Evolutionary conservation across 2,329 filamentous ascomycete genomes (phyloP), one percentile per base, ranked within the genome.

Genomic region (Xylaria sp.): DNA sequence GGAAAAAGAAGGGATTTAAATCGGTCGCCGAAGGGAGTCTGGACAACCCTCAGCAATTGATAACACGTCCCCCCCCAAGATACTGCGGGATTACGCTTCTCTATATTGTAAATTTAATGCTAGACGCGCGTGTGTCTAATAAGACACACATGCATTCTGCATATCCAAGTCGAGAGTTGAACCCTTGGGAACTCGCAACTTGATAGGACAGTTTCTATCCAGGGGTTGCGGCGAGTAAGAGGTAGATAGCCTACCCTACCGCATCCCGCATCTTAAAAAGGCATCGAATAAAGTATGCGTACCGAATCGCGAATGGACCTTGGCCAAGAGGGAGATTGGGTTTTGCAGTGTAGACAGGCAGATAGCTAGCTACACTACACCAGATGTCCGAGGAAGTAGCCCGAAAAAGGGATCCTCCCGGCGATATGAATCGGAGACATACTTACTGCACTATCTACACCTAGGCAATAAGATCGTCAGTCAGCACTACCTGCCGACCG

Each of bases 391-490:
- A 60, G 55, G 43, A 20, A 51, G 62, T n/a, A 43, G 46, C 62
- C 54, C 62, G 62, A 59, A 28, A 9, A 13, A 20, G 23, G 4
- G 51, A 43, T 33, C n/a, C 43, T 33, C 20, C 33, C 33, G 54
- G 54, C 54, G 36, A 57, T 57, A 52, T 55, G 52, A 31, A 4
- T 36, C 56, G 48, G 48, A 39, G 56, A 10, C 33, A 36, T 36
- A 36, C 1, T 10, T 2, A n/a, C n/a, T n/a, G n/a, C n/a, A n/a
- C 8, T 10, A 10, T 36, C 4, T 36, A 36, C n/a, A n/a, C n/a
- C n/a, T n/a, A 28, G 12, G 46, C 15, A 57, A 64, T 64, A 64
- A 51, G 52, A 49, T 65, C 33, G 36, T 46, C 55, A 60, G 57
- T 46, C 55, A 65, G 57, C 63, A n/a, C 51, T 51, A 59, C 41